Conservation (phyloP, 2,329 filamentous ascomycete genomes). For the Cylindrodendrum hubeiense region DNA sequence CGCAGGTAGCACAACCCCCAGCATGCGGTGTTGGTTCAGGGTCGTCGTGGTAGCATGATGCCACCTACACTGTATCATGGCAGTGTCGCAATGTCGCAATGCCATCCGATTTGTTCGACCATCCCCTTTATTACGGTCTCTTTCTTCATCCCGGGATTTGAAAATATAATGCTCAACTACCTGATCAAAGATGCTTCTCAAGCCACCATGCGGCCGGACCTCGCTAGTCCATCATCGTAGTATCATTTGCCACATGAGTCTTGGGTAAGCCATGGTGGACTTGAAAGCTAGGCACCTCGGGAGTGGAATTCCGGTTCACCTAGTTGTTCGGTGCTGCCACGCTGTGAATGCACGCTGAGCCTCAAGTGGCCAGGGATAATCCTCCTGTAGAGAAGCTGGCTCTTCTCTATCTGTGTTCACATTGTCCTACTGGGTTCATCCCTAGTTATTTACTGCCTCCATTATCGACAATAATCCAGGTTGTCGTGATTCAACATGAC, state of each 20-base stretch:
- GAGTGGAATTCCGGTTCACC: too few species aligned
- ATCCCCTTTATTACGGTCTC: neutral
- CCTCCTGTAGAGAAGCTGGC: neutral
- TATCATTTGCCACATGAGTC: too few species aligned
- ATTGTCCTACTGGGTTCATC: neutral
- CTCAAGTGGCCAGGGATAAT: neutral
- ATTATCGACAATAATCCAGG: neutral
- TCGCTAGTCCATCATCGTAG: too few species aligned
- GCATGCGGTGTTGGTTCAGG: neutral
- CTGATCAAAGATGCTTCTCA: neutral
- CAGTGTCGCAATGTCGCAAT: neutral
- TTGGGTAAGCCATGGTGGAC: too few species aligned
- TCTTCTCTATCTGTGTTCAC: neutral
- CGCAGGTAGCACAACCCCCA: neutral
- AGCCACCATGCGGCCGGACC: too few species aligned
- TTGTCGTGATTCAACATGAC: constrained; percentile 41
- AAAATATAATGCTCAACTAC: neutral
- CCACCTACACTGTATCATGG: neutral
- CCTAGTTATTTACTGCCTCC: neutral
- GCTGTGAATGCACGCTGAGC: too few species aligned
- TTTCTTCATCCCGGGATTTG: neutral
- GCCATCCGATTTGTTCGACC: neutral
- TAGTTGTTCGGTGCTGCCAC: too few species aligned
- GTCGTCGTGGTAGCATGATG: neutral
- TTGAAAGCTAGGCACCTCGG: too few species aligned